Evolutionary conservation across 1,284 basidiomycete genomes (phyloP), one percentile per base, ranked within the genome.

Genomic region (Macrocybe sp.): DNA sequence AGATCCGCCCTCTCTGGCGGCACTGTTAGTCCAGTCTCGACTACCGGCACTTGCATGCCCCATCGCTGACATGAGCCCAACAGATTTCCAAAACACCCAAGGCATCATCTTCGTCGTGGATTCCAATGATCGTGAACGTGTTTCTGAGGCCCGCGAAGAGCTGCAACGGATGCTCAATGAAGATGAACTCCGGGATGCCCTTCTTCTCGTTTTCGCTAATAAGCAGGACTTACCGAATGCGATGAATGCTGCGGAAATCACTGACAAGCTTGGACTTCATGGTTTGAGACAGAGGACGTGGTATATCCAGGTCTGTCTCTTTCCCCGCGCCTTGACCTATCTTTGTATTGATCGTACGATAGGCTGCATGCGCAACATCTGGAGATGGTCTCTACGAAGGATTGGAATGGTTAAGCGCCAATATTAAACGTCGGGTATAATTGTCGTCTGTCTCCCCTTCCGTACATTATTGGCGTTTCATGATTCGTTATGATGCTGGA

Each of bases 51-150:
- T 52, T 50, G 52, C 35, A 22, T 48, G 38, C 36, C 47, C 40
- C 48, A n/a, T 45, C 43, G 50, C 41, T 55, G 51, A 46, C 45
- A 48, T 55, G 14, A 47, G 30, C 42, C 46, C 37, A 50, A 30
- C 58, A 97, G 96, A 99, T 79, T 99, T 97, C 92, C 97, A 99
- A 76, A 99, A 99, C 80, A 99, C 97, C 42, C 97, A 99, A 76
- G 97, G 96, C 59, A 98, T 99, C 76, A 99, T 99, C 68, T 99
- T 99, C 70, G 97, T 99, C 49, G 95, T 99, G 57, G 97, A 99
- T 73, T 99, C 97, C 49, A 99, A 99, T 73, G 97, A 99, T 78
- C 81, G 97, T 73, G 97, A 99, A 74, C 96, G 97, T 90, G 91
- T 99, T 55, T 89, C 92, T 46, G 97, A 99, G 76, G 97, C 97